Evolutionary conservation across 2,329 filamentous ascomycete species (phyloP), one percentile per base, ranked within the genome.

Genomic region (Dactylellina haptotyla): DNA sequence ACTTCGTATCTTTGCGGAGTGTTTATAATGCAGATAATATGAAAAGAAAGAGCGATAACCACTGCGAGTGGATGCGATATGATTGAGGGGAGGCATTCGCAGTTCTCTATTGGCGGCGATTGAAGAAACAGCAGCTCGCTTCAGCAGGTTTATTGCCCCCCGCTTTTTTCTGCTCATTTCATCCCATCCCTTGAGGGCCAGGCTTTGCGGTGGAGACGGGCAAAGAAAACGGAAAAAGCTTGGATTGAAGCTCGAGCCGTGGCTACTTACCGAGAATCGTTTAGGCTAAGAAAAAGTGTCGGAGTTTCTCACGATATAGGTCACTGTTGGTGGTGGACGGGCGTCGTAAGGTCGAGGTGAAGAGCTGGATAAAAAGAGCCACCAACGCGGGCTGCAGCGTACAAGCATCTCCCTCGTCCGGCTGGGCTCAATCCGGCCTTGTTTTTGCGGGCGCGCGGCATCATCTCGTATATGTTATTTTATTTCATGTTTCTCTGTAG

Each of bases 371-470:
- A 53, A 39, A 39, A 54, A 20, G 28, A 30, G 28, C 8, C 18
- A 25, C 43, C 43, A 48, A 4, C 46, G 10, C 23, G 9, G 48
- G 4, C 16, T 54, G 28, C 26, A 37, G 28, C 20, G 45, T 34
- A 14, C 63, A 67, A 43, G 63, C 63, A 67, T 67, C 32, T 67
- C 51, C 63, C 63, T 59, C 63, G 54, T 61, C 16, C 20, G 54
- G 54, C 56, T 48, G 54, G 43, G 41, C 54, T 58, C 8, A 41
- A 32, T 61, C 50, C 54, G 54, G 54, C 64, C 64, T 69, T 69
- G 64, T 43, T 69, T 69, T 57, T 4, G 6, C 39, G 39, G 9
- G n/a, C 39, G 43, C 18, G 20, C 6, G 25, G 14, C 18, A 34
- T 53, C n/a, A 9, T 25, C 4, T 50, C 16, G 9, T 46, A 12